Base-by-base conservation (phyloP, 1,284 basidiomycete genomes). In the Heterobasidion annosum region DNA sequence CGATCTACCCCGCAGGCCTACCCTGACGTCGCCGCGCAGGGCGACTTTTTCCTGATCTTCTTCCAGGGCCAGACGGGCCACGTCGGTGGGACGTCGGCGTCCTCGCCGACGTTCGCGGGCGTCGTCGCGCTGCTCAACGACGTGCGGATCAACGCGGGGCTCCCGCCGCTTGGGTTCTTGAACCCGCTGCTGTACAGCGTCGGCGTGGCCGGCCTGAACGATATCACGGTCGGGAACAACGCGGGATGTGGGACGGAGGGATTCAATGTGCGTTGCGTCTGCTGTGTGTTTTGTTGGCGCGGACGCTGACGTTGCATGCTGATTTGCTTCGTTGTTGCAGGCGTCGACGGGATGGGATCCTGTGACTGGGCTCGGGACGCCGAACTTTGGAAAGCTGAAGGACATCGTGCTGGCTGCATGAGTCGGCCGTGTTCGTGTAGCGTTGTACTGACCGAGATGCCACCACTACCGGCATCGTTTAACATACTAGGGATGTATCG, bases 1-100 rank as follows among this genome's bases (percentile, higher is more conserved):
- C 78, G 77, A 3, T 82, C 79, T 1, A 53, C 63, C 8, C 78
- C 78, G 5, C 51, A 81, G 77, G 79, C 64, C 5, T 67, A 73
- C 56, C 85, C 85, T 1, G 85, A 88, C 54, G 77, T 88, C 9
- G 68, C 84, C 0, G 82, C 83, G 0, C 82, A 83, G 61, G 76
- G 74, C 6, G 60, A 65, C 32, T 64, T 67, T 46, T 79, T 74
- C 68, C 62, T 66, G 10, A 67, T 79, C 52, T 71, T 70, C 61
- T 64, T 67, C 49, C 53, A 60, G 44, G 75, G 75, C 3, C 15
- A 47, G 3, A 46, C 65, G 1, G 52, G 34, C 3, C 60, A 59
- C 3, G 66, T 79, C 53, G 74, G 73, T 37, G 83, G 82, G 8
- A 85, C 83, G 1, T 82, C 79, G 2, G 79, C 78, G 1, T 73